These are phyloP conservation scores for Metarhizium album DNA, from an alignment of 2,329 filamentous ascomycete genomes.

Conservation along the genomic window DNA sequence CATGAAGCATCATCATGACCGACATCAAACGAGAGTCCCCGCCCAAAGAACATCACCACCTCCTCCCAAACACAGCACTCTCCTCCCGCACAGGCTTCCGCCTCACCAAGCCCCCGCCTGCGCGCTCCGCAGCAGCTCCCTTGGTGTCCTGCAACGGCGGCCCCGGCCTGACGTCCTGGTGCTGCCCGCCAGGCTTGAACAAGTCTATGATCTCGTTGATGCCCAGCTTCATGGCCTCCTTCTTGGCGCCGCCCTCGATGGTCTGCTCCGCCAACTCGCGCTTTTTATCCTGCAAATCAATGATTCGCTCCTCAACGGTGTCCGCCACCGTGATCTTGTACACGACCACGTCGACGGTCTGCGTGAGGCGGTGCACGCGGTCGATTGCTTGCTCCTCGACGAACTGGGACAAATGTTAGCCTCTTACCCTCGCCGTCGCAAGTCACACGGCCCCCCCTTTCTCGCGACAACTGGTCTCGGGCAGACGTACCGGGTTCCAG, in stretches of 20 bases:
- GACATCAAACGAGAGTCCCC: background rate
- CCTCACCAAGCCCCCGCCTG: constrained; percentile 12
- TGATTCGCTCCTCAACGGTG: constrained; percentile 86
- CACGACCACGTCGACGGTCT: constrained; percentile 87
- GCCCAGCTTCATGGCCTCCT: constrained; percentile 67
- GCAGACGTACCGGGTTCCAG: constrained; percentile 75
- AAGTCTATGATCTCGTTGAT: constrained; percentile 90
- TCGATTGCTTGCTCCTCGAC: constrained; percentile 99
- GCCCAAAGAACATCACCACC: constrained; percentile 22
- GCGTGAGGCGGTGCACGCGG: constrained; percentile 94
- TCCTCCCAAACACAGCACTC: constrained; percentile 28
- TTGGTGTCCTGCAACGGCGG: constrained; percentile 3
- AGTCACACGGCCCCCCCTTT: too few relatives aligned
- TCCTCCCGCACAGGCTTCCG: constrained; percentile 23
- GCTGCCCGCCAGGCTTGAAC: constrained; percentile 56
- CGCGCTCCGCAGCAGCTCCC: background rate
- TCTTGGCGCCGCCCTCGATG: constrained; percentile 71
- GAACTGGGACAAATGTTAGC: constrained; percentile 43
- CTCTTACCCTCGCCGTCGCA: fast-evolving
- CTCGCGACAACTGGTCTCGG: background rate
- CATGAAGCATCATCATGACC: background rate
- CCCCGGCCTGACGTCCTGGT: constrained; percentile 8
- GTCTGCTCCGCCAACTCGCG: constrained; percentile 82
- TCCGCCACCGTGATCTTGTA: constrained; percentile 84
- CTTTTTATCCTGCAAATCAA: constrained; percentile 92